Percentiles rank a stretch among this genome's conserved stretches.
phyloP scores from a whole-genome alignment of 345 rosid species.

The Carallia brachiata region DNA sequence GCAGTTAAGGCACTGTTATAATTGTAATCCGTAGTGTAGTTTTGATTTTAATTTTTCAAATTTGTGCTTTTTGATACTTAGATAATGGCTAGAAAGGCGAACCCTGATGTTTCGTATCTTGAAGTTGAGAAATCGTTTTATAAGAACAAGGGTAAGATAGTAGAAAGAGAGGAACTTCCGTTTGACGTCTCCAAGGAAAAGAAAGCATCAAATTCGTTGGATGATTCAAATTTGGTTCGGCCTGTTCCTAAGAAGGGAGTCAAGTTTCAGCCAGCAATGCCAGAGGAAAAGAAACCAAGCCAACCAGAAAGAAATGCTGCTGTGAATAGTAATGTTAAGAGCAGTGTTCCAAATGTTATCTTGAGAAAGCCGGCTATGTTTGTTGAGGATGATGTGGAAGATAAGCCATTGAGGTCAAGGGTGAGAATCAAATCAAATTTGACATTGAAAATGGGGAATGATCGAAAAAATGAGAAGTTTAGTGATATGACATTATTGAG shows the following conservation, averaged over 20 bases:
- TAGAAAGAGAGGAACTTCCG: conserved; percentile 59
- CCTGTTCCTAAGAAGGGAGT: conserved; percentile 73
- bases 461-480: conserved; percentile 51
- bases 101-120: conserved; percentile 70
- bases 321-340: conserved; percentile 31
- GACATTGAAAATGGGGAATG: conserved; percentile 60
- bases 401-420: conserved; percentile 46
- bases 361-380: conserved; percentile 69
- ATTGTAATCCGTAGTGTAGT: too few species aligned
- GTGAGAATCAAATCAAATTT: conserved; percentile 62
- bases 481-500: conserved; percentile 80
- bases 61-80: conserved; percentile 29
- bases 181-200: conserved; percentile 52
- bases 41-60: too few species aligned
- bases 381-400: conserved; percentile 52
- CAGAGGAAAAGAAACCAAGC: conserved; percentile 43
- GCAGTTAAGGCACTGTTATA: too few species aligned
- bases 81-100: conserved; percentile 73
- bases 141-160: conserved; percentile 67
- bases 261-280: conserved; percentile 41
- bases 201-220: conserved; percentile 36
- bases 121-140: conserved; percentile 80
- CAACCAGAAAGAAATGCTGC: conserved; percentile 34
- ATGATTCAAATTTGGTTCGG: conserved; percentile 62
- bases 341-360: conserved; percentile 72